Conservation (phyloP, 2,329 filamentous ascomycete species). For the Zymoseptoria pseudotritici region DNA sequence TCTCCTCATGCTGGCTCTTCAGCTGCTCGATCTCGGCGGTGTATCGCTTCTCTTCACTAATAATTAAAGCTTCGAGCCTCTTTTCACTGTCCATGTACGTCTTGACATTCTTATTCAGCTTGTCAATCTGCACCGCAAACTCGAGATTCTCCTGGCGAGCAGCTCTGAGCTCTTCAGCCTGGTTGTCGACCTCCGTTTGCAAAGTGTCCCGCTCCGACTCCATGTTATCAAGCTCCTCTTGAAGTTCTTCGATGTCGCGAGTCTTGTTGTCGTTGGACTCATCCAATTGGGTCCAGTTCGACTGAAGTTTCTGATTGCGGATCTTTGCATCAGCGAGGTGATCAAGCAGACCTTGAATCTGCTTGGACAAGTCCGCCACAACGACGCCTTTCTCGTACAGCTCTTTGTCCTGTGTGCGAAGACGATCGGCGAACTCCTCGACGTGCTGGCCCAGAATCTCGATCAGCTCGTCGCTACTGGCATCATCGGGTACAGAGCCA, state of each 20-base stretch:
- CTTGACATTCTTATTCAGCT: constrained; percentile 33
- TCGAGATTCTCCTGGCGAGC: constrained; percentile 26
- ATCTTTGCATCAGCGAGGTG: constrained; percentile 31
- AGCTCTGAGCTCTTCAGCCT: constrained; percentile 16
- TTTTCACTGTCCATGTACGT: constrained; percentile 35
- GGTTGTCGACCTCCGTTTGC: constrained; percentile 18
- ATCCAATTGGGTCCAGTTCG: constrained; percentile 32
- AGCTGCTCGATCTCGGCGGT: constrained; percentile 30
- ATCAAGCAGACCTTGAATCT: constrained; percentile 35
- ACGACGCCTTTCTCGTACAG: constrained; percentile 27
- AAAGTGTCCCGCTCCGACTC: constrained; percentile 25
- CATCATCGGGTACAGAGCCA: constrained; percentile 27
- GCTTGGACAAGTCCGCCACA: constrained; percentile 29
- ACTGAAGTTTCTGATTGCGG: constrained; percentile 31
- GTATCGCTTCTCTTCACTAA: constrained; percentile 35
- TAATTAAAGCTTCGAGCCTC: constrained; percentile 32
- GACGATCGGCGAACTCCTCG: constrained; percentile 29
- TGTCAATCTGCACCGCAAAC: constrained; percentile 30
- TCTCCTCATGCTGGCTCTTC: constrained; percentile 33
- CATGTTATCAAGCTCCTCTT: constrained; percentile 28
- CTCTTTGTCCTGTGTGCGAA: constrained; percentile 30
- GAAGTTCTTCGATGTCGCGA: constrained; percentile 32
- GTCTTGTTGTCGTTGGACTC: constrained; percentile 27
- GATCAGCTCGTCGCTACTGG: constrained; percentile 26
- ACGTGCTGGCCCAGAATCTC: constrained; percentile 4